Evolutionary conservation across 768 basidiomycete genomes (phyloP).

Genomic region (Boletus fagicola): DNA sequence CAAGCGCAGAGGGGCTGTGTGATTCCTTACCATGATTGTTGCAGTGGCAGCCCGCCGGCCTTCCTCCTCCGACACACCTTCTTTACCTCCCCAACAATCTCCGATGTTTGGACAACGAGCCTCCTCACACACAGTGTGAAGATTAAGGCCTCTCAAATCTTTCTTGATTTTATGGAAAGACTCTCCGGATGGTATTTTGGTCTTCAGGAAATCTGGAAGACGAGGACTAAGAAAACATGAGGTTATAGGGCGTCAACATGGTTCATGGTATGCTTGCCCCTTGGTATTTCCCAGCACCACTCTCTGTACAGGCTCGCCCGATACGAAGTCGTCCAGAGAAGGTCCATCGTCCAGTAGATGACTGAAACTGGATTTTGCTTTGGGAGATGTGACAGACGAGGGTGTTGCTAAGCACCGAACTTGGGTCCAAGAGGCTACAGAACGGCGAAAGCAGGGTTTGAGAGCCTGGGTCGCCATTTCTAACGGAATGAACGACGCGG

Average conservation of each 20-base stretch:
- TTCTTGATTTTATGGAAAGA: slow-evolving; percentile 94
- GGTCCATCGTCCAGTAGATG: slow-evolving; percentile 64
- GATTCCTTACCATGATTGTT: slow-evolving; percentile 85
- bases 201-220: slow-evolving; percentile 85
- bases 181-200: slow-evolving; percentile 83
- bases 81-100: slow-evolving; percentile 97
- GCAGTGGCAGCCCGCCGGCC: slow-evolving; percentile 87
- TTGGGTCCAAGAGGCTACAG: slow-evolving; percentile 16
- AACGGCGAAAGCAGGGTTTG: slow-evolving; percentile 14
- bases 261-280: slow-evolving; percentile 44
- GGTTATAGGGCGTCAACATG: not conserved
- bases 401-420: slow-evolving; percentile 49
- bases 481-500: not conserved
- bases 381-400: slow-evolving; percentile 30
- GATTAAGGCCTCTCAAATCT: slow-evolving; percentile 84
- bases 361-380: slow-evolving; percentile 44
- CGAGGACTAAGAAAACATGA: slow-evolving; percentile 57
- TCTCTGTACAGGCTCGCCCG: slow-evolving; percentile 52
- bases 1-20: not conserved
- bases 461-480: slow-evolving; percentile 15
- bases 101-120: slow-evolving; percentile 99
- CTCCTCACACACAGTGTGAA: slow-evolving; percentile 98
- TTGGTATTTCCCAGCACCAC: slow-evolving; percentile 71
- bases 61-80: slow-evolving; percentile 61
- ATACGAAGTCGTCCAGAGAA: slow-evolving; percentile 76